Evolutionary conservation across 1,139 yeast species (phyloP), one percentile per base, ranked within the genome.

Genomic region (Yamadazyma friedrichii): DNA sequence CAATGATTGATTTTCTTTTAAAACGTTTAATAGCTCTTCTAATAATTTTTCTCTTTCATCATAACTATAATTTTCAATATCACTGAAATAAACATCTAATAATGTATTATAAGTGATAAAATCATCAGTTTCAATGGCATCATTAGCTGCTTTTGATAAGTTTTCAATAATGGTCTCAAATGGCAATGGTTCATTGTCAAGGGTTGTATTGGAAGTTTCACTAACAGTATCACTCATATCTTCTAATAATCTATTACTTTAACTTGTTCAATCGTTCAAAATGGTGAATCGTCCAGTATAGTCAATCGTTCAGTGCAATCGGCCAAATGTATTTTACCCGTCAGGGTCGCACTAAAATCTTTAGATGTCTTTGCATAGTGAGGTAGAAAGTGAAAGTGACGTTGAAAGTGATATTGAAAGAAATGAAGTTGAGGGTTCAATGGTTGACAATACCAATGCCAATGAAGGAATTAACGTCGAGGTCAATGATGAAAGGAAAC

Each of bases 21-120:
- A 55, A 1, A 64, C 49, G 1, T 51, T 49, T 20, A 57, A 47
- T 27, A 88, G 58, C 1, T 78, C 62, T 0, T 57, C 64, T 34
- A 67, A 56, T 20, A 88, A 55, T 11, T 64, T 57, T 6, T 66
- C 71, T 39, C 78, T 73, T 43, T 84, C 88, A 0, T 65, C 74
- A 36, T 64, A 63, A 15, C 71, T 47, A 58, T 71, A 84, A 9
- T 64, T 54, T 2, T 52, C 36, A 3, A 81, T 78, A 32, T 80
- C 80, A 10, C 67, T 43, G 17, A 85, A 58, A 52, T 81, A 72
- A 36, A 82, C 65, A 45, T 87, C 95, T 33, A 87, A 58, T 22
- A 87, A 62, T 0, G 95, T 85, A 24, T 86, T 76, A 53, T 82
- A 87, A n/a, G 88, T 75, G 31, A 87, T 62, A 56, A 67, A 86